These are phyloP conservation scores for Bruguiera hainesii DNA, from an alignment of 441 rosid species.

Conservation along the genomic window DNA sequence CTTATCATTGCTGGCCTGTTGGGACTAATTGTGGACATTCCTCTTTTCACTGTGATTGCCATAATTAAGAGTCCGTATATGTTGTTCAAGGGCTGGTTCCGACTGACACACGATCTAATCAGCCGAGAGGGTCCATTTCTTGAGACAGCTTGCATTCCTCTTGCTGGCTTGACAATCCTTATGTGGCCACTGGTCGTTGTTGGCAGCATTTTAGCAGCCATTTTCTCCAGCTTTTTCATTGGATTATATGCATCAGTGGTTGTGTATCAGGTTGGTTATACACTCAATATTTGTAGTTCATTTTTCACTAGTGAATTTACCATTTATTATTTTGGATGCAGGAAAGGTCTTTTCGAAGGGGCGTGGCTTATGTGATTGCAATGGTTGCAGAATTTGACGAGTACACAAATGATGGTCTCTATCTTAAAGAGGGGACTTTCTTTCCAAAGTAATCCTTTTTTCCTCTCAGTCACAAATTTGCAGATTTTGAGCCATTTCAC, in stretches of 20 bases:
- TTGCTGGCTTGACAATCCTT: conserved; percentile 73
- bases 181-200: conserved; percentile 76
- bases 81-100: conserved; percentile 75
- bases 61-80: conserved; percentile 70
- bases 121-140: conserved; percentile 82
- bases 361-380: conserved; percentile 78
- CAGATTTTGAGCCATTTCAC: not conserved
- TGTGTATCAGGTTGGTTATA: conserved; percentile 60
- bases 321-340: conserved; percentile 26
- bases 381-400: conserved; percentile 89
- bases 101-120: conserved; percentile 60
- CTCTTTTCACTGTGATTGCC: conserved; percentile 60
- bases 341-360: conserved; percentile 78
- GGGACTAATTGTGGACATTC: conserved; percentile 64
- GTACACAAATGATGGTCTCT: conserved; percentile 83
- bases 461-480: conserved; percentile 7
- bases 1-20: conserved; percentile 65
- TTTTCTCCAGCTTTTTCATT: conserved; percentile 60
- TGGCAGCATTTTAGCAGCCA: conserved; percentile 53
- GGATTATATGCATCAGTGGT: conserved; percentile 72
- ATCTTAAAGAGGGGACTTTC: conserved; percentile 74
- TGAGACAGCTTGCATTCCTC: conserved; percentile 73
- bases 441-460: conserved; percentile 64
- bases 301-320: conserved; percentile 6
- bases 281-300: not conserved